Conservation (phyloP, 352 stramenopile species). For the Phytopythium kandeliae region DNA sequence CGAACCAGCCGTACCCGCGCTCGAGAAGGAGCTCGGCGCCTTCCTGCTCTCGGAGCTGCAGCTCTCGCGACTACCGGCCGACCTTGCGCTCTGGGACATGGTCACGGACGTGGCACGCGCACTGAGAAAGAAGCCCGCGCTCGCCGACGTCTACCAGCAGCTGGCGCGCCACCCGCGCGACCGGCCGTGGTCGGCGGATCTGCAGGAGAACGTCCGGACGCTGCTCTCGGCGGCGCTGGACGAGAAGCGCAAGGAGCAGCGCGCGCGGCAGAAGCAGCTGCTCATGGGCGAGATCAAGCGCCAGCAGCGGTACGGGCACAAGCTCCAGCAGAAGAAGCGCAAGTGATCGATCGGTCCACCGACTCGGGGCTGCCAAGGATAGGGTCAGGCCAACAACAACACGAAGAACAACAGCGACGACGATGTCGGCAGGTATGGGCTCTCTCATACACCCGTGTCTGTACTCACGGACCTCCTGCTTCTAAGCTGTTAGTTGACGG, state of each 20-base stretch:
- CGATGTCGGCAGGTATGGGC: no score
- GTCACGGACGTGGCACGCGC: constrained; percentile 22
- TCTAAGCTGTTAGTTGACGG: constrained; percentile 13
- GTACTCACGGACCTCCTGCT: no score
- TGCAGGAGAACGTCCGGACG: constrained; percentile 38
- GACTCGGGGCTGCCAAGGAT: constrained; percentile 17
- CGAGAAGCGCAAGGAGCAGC: constrained; percentile 20
- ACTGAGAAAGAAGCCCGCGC: constrained; percentile 22
- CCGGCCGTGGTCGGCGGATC: constrained; percentile 46
- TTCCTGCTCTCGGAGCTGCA: constrained; percentile 55
- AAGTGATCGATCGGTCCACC: constrained; percentile 19
- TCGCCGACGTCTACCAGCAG: constrained; percentile 47
- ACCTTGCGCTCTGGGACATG: constrained; percentile 47
- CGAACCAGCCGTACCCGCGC: constrained; percentile 7
- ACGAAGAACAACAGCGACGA: constrained; percentile 19
- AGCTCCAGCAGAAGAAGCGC: constrained; percentile 11
- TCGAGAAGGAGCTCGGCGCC: constrained; percentile 46
- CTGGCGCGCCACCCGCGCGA: constrained; percentile 39
- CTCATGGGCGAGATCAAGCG: constrained; percentile 26
- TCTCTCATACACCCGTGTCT: no score
- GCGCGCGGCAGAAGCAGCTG: constrained; percentile 13
- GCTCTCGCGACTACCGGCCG: constrained; percentile 30
- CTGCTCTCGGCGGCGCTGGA: constrained; percentile 28
- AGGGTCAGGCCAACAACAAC: constrained; percentile 23
- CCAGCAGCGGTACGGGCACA: constrained; percentile 23